Evolutionary conservation across 1,284 basidiomycete species (phyloP), one percentile per base, ranked within the genome.

Genomic region (Paramarasmius palmivorus): DNA sequence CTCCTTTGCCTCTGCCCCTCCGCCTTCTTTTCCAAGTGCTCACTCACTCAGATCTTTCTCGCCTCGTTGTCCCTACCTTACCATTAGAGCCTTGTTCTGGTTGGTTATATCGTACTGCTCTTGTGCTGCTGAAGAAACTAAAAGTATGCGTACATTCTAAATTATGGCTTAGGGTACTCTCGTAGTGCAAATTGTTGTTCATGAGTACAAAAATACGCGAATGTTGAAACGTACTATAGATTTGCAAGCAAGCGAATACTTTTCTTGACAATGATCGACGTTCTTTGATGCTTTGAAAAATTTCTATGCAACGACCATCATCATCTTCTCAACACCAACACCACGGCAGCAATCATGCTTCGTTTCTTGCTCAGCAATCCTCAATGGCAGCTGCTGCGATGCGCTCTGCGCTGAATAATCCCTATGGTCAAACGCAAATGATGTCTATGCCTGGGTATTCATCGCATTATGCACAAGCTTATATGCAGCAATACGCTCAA

Each of bases 381-480:
- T 46, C 44, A 29, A 26, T 46, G 44, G 44, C 25, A 12, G 44
- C 44, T 4, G 22, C 44, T 14, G 25, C 44, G 1, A 26, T 29
- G 22, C 44, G 44, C 8, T 46, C 44, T 17, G 44, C 44, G 25
- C 29, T 46, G 14, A 32, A 14, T 26, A 46, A 46, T 32, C 50
- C 29, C 20, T 46, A 52, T 46, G 44, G n/a, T 36, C 25, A 25
- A 34, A 37, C 17, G 47, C n/a, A n/a, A 34, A 32, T 32, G 7
- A 12, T 32, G 29, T 12, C 29, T 6, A 32, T 26, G 22, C 22
- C 41, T 34, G 58, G 58, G 47, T 68, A 69, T 54, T 72, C 70
- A n/a, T 67, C 70, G 35, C 83, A 86, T 63, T 85, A 87, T 69
- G 77, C 80, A 6, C 82, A 84, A 59, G 83, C 83, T n/a, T 83